These are phyloP conservation scores for Tylopilus felleus DNA, from an alignment of 768 basidiomycete genomes.

Conservation along the genomic window DNA sequence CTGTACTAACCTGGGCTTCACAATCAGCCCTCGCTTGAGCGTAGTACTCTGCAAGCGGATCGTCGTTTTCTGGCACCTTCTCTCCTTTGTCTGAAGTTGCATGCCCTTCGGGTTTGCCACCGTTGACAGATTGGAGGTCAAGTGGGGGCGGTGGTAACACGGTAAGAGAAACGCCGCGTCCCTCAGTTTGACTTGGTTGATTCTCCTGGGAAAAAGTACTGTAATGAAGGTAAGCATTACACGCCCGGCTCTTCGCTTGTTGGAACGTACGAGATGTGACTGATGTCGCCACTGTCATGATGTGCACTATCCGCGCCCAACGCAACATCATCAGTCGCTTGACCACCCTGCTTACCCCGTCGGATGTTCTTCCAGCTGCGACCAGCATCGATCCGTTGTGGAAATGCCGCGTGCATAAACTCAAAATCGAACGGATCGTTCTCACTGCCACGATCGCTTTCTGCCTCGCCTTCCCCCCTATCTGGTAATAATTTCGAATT, in stretches of 20 bases:
- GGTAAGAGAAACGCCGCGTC: constrained; percentile 7
- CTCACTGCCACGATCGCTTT: constrained; percentile 1
- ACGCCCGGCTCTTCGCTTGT: not conserved
- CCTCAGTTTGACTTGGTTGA: not conserved
- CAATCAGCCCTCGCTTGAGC: constrained; percentile 48
- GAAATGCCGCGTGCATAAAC: constrained; percentile 47
- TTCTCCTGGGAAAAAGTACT: constrained; percentile 39
- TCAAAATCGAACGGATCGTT: constrained; percentile 31
- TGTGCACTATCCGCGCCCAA: not conserved
- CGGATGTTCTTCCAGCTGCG: constrained; percentile 17
- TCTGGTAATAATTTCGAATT: constrained; percentile 1
- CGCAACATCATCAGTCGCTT: not conserved
- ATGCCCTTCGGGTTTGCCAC: not conserved
- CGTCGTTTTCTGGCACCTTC: constrained; percentile 23
- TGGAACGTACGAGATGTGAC: constrained; percentile 46
- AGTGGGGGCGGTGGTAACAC: constrained; percentile 28
- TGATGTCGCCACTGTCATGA: constrained; percentile 34
- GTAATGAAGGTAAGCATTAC: constrained; percentile 15
- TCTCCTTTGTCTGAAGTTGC: not conserved
- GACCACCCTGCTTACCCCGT: not conserved
- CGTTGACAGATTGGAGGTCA: constrained; percentile 4
- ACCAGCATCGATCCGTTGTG: constrained; percentile 46
- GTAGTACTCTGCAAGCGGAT: constrained; percentile 68
- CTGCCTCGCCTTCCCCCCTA: constrained; percentile 10
- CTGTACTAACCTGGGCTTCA: constrained; percentile 39